A percentile compares a stretch with the other conserved stretches of the same genome.
Evolutionary conservation across 2,329 filamentous ascomycete species (phyloP).

Genomic region (Plectosphaerella cucumerina): DNA sequence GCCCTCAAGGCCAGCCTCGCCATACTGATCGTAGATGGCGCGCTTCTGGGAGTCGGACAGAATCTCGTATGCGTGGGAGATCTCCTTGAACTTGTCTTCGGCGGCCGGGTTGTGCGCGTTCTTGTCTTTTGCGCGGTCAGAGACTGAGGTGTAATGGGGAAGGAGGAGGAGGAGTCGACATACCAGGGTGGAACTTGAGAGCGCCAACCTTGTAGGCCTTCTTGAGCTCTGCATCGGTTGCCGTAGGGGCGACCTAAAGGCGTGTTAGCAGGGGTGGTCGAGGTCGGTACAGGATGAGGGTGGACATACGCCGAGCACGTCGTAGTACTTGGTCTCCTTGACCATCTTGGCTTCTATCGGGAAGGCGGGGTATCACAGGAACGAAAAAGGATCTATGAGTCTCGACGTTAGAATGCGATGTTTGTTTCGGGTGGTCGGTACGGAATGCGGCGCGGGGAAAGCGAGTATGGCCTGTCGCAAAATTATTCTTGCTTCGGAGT

Average conservation of each 20-base stretch:
- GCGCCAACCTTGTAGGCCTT: constrained; percentile 84
- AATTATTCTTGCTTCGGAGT: too few species aligned
- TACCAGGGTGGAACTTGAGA: constrained; percentile 81
- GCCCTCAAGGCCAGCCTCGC: constrained; percentile 92
- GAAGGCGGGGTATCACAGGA: constrained; percentile 1
- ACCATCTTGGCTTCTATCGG: constrained; percentile 50
- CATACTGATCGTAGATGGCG: constrained; percentile 91
- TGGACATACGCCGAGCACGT: constrained; percentile 66
- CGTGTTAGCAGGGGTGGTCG: background rate
- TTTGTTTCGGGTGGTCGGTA: background rate
- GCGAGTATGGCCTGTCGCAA: too few species aligned
- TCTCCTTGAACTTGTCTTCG: constrained; percentile 97
- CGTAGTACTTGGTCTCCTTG: constrained; percentile 76
- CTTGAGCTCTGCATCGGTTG: constrained; percentile 83
- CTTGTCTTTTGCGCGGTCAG: constrained; percentile 64
- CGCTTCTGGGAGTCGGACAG: constrained; percentile 92
- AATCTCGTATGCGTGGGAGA: constrained; percentile 93
- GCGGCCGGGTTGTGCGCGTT: constrained; percentile 90
- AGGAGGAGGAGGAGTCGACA: constrained; percentile 21
- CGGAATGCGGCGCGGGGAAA: too few species aligned
- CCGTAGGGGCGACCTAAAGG: constrained; percentile 67
- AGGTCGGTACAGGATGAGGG: background rate
- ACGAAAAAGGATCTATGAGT: background rate
- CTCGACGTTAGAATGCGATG: background rate
- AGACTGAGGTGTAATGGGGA: constrained; percentile 1